Evolutionary conservation across 176 grass and related monocot species (phyloP).

Genomic region (Saccharum spontaneum): DNA sequence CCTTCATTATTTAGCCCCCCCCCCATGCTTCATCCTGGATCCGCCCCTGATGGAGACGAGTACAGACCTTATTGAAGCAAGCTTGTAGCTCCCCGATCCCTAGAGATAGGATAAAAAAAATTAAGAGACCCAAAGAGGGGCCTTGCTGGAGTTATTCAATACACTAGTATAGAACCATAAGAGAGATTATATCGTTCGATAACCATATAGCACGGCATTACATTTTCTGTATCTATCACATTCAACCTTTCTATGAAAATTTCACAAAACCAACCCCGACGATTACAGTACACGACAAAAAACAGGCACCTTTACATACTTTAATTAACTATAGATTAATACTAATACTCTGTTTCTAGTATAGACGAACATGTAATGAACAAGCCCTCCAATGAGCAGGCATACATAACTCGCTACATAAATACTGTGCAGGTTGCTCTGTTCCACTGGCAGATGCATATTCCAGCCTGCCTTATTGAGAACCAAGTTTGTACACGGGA

Average conservation of each 20-base stretch:
- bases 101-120: not conserved
- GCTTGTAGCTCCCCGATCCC: not conserved
- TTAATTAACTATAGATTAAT: constrained; percentile 1
- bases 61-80: not conserved
- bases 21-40: too few species aligned
- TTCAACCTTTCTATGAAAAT: constrained; percentile 6
- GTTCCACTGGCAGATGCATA: constrained; percentile 25
- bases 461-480: constrained; percentile 39
- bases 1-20: too few species aligned
- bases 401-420: constrained; percentile 2
- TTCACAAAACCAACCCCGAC: not conserved
- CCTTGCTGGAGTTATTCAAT: not conserved
- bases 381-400: constrained; percentile 26
- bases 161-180: not conserved
- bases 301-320: constrained; percentile 15
- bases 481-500: constrained; percentile 38
- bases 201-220: not conserved
- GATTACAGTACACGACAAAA: constrained; percentile 36
- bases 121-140: too few species aligned
- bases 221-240: not conserved
- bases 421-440: constrained; percentile 34
- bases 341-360: constrained; percentile 8
- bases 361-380: constrained; percentile 30
- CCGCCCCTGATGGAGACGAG: not conserved
- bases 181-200: not conserved